Evolutionary conservation across 306 rosid species (phyloP).

Genomic region (Rosa lucieae): DNA sequence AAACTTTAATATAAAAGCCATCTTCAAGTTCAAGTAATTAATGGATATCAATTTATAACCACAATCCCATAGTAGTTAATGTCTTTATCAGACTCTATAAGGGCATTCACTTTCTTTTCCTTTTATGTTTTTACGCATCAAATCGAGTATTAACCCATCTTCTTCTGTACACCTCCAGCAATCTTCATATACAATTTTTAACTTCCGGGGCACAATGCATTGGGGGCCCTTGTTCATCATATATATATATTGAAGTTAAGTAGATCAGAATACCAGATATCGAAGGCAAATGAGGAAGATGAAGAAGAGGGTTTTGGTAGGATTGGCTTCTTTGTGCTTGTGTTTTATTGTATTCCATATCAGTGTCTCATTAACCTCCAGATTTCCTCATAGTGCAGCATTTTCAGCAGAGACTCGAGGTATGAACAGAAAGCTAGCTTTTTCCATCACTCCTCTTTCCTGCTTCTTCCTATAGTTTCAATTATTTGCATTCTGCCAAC

Average conservation of each 20-base stretch:
- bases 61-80: not conserved
- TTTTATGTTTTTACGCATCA: not conserved
- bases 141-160: not conserved
- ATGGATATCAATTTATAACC: not conserved
- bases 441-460: not conserved
- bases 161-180: too few relatives aligned
- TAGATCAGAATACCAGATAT: not conserved
- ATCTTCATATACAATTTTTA: not conserved
- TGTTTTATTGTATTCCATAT: constrained; percentile 3
- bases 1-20: not conserved
- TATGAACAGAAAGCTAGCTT: not conserved
- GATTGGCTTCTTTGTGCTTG: not conserved
- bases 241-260: not conserved
- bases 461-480: not conserved
- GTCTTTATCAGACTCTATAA: not conserved
- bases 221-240: not conserved
- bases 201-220: not conserved
- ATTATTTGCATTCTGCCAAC: not conserved
- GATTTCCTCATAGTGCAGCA: not conserved
- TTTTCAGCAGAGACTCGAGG: constrained; percentile 14
- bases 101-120: not conserved
- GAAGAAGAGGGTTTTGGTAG: constrained; percentile 10
- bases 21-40: not conserved
- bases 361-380: not conserved
- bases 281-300: constrained; percentile 1